These are phyloP conservation scores for Trametes villosa DNA, from an alignment of 768 basidiomycete genomes.

Conservation along the genomic window DNA sequence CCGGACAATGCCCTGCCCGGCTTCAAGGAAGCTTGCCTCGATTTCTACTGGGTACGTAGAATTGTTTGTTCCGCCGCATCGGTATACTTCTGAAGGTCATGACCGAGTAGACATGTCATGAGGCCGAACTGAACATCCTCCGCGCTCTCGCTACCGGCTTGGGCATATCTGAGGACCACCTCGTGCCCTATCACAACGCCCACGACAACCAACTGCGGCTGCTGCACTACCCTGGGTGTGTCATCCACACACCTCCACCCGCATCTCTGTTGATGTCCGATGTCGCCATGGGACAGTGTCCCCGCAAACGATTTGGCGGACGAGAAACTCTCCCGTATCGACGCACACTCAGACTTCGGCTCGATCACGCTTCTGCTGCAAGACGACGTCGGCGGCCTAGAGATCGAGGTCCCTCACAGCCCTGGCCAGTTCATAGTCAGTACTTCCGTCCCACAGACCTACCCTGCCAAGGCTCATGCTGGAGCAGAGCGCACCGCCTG, in stretches of 20 bases:
- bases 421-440: slow-evolving; percentile 46
- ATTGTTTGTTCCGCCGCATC: not conserved
- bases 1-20: slow-evolving; percentile 55
- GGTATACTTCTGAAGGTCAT: not conserved
- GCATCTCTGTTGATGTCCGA: not conserved
- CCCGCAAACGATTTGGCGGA: slow-evolving; percentile 37
- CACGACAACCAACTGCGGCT: slow-evolving; percentile 59
- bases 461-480: not conserved
- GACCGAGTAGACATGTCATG: slow-evolving; percentile 43
- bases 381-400: slow-evolving; percentile 62
- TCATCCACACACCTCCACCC: not conserved
- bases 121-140: slow-evolving; percentile 49
- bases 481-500: slow-evolving; percentile 41
- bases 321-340: slow-evolving; percentile 48
- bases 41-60: slow-evolving; percentile 48
- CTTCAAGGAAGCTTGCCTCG: slow-evolving; percentile 54
- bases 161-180: slow-evolving; percentile 47
- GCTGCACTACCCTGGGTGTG: slow-evolving; percentile 54
- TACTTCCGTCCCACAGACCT: not conserved
- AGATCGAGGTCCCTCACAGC: slow-evolving; percentile 57
- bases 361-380: slow-evolving; percentile 63
- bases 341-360: slow-evolving; percentile 59
- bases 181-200: slow-evolving; percentile 45
- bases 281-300: slow-evolving; percentile 33
- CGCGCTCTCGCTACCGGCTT: slow-evolving; percentile 54